Evolutionary conservation across 345 rosid species (phyloP), one percentile per base, ranked within the genome.

Genomic region (Gossypium thurberi): DNA sequence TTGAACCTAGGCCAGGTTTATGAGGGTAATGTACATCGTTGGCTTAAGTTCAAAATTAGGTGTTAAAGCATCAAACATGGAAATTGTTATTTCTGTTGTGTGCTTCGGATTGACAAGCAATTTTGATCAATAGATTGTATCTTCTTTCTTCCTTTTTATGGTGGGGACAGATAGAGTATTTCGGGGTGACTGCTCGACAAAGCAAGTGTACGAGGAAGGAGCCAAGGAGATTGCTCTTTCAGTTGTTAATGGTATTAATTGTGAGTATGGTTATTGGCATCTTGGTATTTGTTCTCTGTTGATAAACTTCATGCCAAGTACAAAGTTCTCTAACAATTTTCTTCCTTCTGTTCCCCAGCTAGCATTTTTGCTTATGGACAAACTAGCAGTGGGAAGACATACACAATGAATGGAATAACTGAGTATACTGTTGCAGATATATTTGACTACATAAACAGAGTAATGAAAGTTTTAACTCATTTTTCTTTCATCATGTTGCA

Each of bases 331-430:
- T 26, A 17, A 57, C 43, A 20, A 74, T 21, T 15, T 46, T 65
- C 11, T 57, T 71, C 61, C 61, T 72, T 79, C 13, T 62, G 51
- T 75, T 61, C 59, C 25, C 70, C 93, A 95, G 99, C 99, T 52
- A 95, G 94, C 77, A 87, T 95, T 47, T 95, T 95, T 78, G 99
- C 99, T 4, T 95, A 95, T 84, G 99, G 99, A 52, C 99, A 95
- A 85, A 95, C 99, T 33, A 90, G 98, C 87, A 94, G 98, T 79
- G 98, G 98, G 81, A 94, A 94, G 90, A 94, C 98, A 17, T 90
- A 94, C 84, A 95, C 99, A 15, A 95, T 95, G 97, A 81, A 82
- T 82, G 98, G 98, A 78, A 91, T 95, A 75, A 90, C 99, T 6
- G 97, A 92, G 84, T 81, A 75, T 74, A 81, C 97, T 0, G 97